Percentiles rank a stretch among this genome's conserved stretches.
Evolutionary conservation across 441 rosid genomes (phyloP).

Genomic region (Populus trichocarpa): DNA sequence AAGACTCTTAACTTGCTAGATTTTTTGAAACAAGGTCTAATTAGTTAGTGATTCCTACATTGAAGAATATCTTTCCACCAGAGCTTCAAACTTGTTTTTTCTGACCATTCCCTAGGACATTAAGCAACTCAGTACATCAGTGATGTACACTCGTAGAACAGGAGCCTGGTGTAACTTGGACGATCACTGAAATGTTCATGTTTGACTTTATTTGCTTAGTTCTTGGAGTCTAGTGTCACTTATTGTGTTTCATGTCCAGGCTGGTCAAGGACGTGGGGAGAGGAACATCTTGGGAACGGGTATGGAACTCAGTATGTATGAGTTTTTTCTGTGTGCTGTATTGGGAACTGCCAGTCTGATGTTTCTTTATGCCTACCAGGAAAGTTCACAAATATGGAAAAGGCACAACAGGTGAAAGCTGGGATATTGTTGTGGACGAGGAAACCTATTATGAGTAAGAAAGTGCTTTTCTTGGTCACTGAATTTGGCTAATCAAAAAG

Average conservation of each 20-base stretch:
- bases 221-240: not conserved
- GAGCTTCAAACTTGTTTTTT: not conserved
- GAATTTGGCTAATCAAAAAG: too few relatives aligned
- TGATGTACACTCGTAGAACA: not conserved
- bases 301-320: constrained; percentile 24
- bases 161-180: too few relatives aligned
- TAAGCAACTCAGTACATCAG: not conserved
- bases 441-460: constrained; percentile 94
- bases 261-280: constrained; percentile 99
- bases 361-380: constrained; percentile 30
- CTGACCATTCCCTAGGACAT: not conserved
- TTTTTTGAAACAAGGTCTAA: too few relatives aligned
- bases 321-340: not conserved
- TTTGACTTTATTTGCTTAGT: constrained; percentile 2
- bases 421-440: constrained; percentile 96
- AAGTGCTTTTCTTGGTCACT: not conserved
- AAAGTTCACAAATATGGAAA: constrained; percentile 97
- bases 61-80: too few relatives aligned
- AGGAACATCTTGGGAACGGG: constrained; percentile 98
- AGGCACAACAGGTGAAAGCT: constrained; percentile 95
- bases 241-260: constrained; percentile 38
- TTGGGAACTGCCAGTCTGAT: constrained; percentile 1
- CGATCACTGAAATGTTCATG: too few relatives aligned
- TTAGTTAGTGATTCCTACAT: too few relatives aligned
- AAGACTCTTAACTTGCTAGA: too few relatives aligned